A percentile compares a stretch with the other conserved stretches of the same genome.
phyloP scores from a whole-genome alignment of 306 rosid species.

The Medicago ruthenica region DNA sequence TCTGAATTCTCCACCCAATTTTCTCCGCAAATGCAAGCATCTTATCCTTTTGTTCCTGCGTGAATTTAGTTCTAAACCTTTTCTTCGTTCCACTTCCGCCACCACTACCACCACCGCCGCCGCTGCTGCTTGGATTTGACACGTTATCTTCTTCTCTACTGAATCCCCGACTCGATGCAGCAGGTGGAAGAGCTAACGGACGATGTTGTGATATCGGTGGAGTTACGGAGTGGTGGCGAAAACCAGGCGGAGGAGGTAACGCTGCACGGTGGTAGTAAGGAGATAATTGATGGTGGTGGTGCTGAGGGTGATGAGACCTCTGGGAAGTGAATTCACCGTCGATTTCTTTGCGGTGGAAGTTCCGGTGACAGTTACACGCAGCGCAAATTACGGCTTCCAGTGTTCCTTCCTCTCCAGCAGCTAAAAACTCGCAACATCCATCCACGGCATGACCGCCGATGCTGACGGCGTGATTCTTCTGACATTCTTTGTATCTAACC shows the following conservation, averaged over 20 bases:
- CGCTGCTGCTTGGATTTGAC: conserved; percentile 86
- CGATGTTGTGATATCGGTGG: conserved; percentile 50
- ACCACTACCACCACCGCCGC: conserved; percentile 57
- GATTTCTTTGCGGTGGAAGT: conserved; percentile 80
- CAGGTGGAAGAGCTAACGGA: conserved; percentile 61
- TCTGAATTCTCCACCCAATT: conserved; percentile 87
- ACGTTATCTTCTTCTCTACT: conserved; percentile 68
- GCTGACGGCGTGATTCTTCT: conserved; percentile 77
- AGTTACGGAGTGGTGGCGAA: conserved; percentile 42
- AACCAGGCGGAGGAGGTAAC: conserved; percentile 51
- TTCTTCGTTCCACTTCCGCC: conserved; percentile 63
- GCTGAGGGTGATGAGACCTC: neutral
- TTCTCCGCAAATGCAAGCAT: conserved; percentile 78
- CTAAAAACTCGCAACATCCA: conserved; percentile 85
- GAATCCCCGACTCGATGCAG: conserved; percentile 48
- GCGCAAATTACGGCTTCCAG: conserved; percentile 86
- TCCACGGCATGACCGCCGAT: conserved; percentile 82
- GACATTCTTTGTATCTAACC: conserved; percentile 75
- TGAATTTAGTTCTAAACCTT: conserved; percentile 75
- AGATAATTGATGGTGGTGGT: conserved; percentile 31
- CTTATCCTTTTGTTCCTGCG: conserved; percentile 81
- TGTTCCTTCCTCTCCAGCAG: conserved; percentile 79
- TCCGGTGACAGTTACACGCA: conserved; percentile 93
- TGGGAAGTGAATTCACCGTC: conserved; percentile 36
- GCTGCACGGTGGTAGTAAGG: conserved; percentile 59